phyloP scores from a whole-genome alignment of 495 filamentous ascomycete species.

The Tetracladium setigerum region DNA sequence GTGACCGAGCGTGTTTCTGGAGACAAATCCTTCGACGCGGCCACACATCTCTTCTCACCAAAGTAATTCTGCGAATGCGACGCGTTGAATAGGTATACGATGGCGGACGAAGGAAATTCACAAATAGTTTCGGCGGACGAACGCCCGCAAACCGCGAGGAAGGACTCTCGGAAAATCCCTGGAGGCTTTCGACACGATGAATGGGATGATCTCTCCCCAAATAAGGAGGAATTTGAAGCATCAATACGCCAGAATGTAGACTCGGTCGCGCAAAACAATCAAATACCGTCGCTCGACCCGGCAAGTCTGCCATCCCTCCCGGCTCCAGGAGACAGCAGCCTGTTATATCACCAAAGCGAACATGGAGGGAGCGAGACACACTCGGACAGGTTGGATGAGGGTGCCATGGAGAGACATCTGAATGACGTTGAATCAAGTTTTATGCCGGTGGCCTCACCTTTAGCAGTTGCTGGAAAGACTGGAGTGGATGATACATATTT shows the following conservation, averaged over 20 bases:
- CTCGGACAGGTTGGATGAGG: conserved; percentile 51
- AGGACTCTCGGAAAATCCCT: conserved; percentile 17
- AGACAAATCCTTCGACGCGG: too few species aligned
- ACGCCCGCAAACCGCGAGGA: conserved; percentile 16
- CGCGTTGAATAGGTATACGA: conserved; percentile 11
- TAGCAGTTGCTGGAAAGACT: conserved; percentile 23
- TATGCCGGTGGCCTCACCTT: conserved; percentile 33
- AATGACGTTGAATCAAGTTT: conserved; percentile 90
- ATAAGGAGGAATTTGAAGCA: conserved; percentile 13
- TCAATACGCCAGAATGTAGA: conserved; percentile 8
- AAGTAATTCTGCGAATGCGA: conserved; percentile 10
- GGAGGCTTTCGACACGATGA: conserved; percentile 18
- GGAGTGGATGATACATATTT: conserved; percentile 57
- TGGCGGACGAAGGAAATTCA: conserved; percentile 16
- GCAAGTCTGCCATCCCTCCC: conserved; percentile 16
- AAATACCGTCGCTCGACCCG: conserved; percentile 15
- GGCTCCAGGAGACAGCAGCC: conserved; percentile 16
- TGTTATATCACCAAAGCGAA: conserved; percentile 10
- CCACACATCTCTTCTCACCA: too few species aligned
- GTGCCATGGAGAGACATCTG: conserved; percentile 57
- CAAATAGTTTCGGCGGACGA: conserved; percentile 1
- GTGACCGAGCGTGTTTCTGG: too few species aligned
- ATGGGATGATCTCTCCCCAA: conserved; percentile 17
- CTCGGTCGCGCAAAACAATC: conserved; percentile 6
- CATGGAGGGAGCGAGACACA: conserved; percentile 20